Conservation (phyloP, 768 basidiomycete genomes). For the Boletellus emodensis region DNA sequence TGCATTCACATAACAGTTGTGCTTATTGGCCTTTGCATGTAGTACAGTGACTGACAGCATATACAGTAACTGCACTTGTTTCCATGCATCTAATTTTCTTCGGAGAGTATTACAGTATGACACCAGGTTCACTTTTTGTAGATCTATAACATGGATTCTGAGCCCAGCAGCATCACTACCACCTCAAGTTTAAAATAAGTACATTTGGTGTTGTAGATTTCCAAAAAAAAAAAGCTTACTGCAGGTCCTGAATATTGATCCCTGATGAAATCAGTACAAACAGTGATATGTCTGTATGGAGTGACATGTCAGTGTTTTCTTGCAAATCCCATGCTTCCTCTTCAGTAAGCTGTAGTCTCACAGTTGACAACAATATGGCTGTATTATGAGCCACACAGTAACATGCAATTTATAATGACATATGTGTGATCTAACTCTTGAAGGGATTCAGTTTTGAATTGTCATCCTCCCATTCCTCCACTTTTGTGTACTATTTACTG, state of each 20-base stretch:
- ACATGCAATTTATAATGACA: not conserved
- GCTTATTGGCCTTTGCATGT: too few species aligned
- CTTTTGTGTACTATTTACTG: not conserved
- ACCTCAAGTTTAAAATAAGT: too few species aligned
- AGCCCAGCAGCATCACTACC: not conserved
- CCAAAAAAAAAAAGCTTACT: not conserved
- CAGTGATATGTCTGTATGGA: not conserved
- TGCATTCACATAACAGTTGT: too few species aligned
- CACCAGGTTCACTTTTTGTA: not conserved
- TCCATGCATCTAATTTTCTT: not conserved
- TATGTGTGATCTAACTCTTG: not conserved
- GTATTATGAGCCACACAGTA: not conserved
- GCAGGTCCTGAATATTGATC: not conserved
- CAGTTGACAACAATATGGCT: not conserved
- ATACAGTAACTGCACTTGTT: not conserved
- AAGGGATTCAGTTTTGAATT: not conserved
- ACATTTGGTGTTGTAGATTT: too few species aligned
- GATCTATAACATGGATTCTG: not conserved
- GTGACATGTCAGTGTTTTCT: not conserved
- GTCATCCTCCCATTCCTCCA: not conserved
- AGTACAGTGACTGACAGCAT: conserved; percentile 1
- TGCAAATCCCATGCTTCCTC: not conserved
- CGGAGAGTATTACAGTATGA: not conserved
- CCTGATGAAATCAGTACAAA: not conserved
- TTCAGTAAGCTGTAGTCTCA: not conserved